phyloP scores from a whole-genome alignment of 495 filamentous ascomycete genomes.

The Penicillium cinerascens region DNA sequence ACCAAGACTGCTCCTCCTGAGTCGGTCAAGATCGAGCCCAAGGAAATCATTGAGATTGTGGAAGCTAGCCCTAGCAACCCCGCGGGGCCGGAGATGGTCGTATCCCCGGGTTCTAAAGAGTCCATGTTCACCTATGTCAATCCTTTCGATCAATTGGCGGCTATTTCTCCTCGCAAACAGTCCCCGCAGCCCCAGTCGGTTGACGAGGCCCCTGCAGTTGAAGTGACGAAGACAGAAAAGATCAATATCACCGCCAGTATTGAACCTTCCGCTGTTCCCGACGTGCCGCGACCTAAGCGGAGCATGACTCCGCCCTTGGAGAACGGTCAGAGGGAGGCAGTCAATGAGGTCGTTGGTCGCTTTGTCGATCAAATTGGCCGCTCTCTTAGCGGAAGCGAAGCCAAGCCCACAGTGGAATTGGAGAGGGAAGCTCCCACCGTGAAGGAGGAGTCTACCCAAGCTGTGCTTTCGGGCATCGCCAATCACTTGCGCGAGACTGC shows the following conservation, averaged over 20 bases:
- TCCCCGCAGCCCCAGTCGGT: conserved; percentile 42
- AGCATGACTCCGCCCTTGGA: conserved; percentile 34
- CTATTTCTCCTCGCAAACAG: conserved; percentile 61
- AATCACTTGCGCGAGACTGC: conserved; percentile 35
- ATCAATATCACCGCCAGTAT: conserved; percentile 20
- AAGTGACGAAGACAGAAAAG: conserved; percentile 25
- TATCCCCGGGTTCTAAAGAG: conserved; percentile 33
- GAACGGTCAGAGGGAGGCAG: conserved; percentile 55
- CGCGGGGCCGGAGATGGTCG: conserved; percentile 32
- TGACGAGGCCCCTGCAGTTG: conserved; percentile 34
- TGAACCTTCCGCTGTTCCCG: conserved; percentile 9
- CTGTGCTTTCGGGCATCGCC: conserved; percentile 9
- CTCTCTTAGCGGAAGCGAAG: conserved; percentile 64
- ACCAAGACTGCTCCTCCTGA: conserved; percentile 3
- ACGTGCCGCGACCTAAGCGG: conserved; percentile 17
- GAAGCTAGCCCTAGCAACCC: conserved; percentile 17
- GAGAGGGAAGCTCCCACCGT: conserved; percentile 19
- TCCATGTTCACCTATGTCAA: conserved; percentile 73
- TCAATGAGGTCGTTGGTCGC: conserved; percentile 66
- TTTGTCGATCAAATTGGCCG: conserved; percentile 65
- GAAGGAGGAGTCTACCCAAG: conserved; percentile 20
- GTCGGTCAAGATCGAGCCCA: conserved; percentile 3
- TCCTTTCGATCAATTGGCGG: conserved; percentile 72
- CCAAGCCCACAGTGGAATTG: conserved; percentile 43
- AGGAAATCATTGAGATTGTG: conserved; percentile 12